These are phyloP conservation scores for Agrostemma githago DNA, from an alignment of 148 eudicot species.

Conservation along the genomic window DNA sequence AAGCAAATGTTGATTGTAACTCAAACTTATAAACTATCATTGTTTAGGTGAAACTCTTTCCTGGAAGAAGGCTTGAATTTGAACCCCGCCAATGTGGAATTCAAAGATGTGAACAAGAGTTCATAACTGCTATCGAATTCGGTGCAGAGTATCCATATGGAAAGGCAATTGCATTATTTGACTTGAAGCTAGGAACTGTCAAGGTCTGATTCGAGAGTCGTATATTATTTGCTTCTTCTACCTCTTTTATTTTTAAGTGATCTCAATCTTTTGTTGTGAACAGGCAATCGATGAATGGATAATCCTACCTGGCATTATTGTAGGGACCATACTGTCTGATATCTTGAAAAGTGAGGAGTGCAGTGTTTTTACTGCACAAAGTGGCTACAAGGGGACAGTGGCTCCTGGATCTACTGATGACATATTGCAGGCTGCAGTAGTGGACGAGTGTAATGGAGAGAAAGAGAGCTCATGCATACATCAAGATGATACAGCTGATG, in stretches of 20 bases:
- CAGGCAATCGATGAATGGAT: slow-evolving; percentile 79
- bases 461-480: slow-evolving; percentile 11
- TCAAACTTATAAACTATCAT: not conserved
- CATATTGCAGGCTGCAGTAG: slow-evolving; percentile 20
- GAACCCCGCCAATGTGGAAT: slow-evolving; percentile 51
- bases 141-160: slow-evolving; percentile 76
- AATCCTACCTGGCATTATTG: slow-evolving; percentile 43
- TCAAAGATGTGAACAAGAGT: slow-evolving; percentile 45
- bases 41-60: slow-evolving; percentile 62
- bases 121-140: slow-evolving; percentile 71
- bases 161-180: slow-evolving; percentile 59
- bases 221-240: not conserved
- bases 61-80: slow-evolving; percentile 75
- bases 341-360: slow-evolving; percentile 51
- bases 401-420: slow-evolving; percentile 14
- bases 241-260: not conserved
- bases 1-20: not conserved
- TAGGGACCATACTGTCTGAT: slow-evolving; percentile 56
- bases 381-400: slow-evolving; percentile 3
- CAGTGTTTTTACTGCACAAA: slow-evolving; percentile 26
- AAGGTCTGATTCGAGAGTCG: slow-evolving; percentile 36
- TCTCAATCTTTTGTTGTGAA: slow-evolving; percentile 1
- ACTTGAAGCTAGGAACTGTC: slow-evolving; percentile 57
- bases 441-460: slow-evolving; percentile 22
- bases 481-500: not conserved